These are phyloP conservation scores for Exophiala sideris DNA, from an alignment of 2,329 filamentous ascomycete species.

Conservation along the genomic window DNA sequence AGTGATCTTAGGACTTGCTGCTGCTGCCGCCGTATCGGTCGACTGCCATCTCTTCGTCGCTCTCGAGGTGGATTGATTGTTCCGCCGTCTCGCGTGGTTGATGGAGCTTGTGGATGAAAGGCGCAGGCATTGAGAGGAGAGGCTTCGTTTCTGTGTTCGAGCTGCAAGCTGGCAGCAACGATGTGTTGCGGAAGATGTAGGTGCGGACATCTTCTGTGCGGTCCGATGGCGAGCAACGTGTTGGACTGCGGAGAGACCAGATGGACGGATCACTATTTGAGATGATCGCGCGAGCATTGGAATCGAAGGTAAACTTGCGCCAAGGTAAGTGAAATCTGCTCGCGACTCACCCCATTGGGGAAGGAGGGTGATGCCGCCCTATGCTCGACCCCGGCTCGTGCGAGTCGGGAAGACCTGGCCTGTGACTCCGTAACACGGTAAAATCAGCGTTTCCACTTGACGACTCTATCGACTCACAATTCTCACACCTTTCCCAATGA, in stretches of 20 bases:
- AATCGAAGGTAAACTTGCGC: neutral
- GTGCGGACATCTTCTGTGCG: slow-evolving; percentile 13
- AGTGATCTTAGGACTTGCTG: slow-evolving; percentile 82
- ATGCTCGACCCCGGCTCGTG: neutral
- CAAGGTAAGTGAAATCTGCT: neutral
- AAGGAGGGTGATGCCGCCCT: neutral
- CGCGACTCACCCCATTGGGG: neutral
- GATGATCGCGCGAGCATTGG: neutral
- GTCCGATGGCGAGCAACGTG: neutral
- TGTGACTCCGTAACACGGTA: neutral
- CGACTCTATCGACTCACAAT: too few relatives aligned
- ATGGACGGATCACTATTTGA: neutral
- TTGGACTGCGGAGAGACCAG: too few relatives aligned
- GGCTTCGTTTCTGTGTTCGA: slow-evolving; percentile 29
- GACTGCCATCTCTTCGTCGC: slow-evolving; percentile 77
- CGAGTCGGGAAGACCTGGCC: neutral
- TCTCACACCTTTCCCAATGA: too few relatives aligned
- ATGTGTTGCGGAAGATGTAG: slow-evolving; percentile 15
- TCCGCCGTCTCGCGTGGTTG: slow-evolving; percentile 35
- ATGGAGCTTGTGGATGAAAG: slow-evolving; percentile 41
- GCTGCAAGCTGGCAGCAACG: slow-evolving; percentile 21
- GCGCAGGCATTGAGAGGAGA: slow-evolving; percentile 34
- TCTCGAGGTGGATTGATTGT: slow-evolving; percentile 23
- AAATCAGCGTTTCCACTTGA: too few relatives aligned
- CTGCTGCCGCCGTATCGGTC: slow-evolving; percentile 63